These are phyloP conservation scores for Starmerella stigmatis DNA, from an alignment of 805 yeast species.

Conservation along the genomic window DNA sequence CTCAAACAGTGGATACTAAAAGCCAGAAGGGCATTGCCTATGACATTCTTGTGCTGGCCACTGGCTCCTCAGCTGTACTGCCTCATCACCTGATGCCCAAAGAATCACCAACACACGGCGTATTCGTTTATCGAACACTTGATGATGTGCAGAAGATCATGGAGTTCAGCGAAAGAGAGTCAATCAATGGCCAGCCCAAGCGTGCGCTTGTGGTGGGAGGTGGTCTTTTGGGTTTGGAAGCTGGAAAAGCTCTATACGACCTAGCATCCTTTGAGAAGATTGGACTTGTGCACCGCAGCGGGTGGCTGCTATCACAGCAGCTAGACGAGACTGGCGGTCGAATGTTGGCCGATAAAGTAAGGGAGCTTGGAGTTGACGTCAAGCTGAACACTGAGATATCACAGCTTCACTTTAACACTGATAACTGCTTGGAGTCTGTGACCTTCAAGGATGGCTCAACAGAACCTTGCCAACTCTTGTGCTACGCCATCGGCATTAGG, in stretches of 20 bases:
- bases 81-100: constrained; percentile 21
- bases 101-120: constrained; percentile 22
- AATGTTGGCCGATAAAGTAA: constrained; percentile 37
- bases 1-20: constrained; percentile 11
- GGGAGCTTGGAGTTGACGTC: constrained; percentile 43
- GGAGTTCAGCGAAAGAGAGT: constrained; percentile 20
- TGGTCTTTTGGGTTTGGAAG: constrained; percentile 40
- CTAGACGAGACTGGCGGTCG: constrained; percentile 33
- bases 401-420: constrained; percentile 35
- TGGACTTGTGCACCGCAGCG: constrained; percentile 31
- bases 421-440: constrained; percentile 24
- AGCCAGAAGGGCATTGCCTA: constrained; percentile 23
- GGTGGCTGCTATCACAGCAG: constrained; percentile 33
- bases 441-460: constrained; percentile 27
- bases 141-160: constrained; percentile 31
- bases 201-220: constrained; percentile 92
- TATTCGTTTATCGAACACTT: constrained; percentile 32
- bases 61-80: constrained; percentile 31
- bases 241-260: constrained; percentile 33
- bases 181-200: constrained; percentile 50
- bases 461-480: constrained; percentile 31
- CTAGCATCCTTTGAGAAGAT: constrained; percentile 28
- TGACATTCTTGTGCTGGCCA: constrained; percentile 30
- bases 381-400: constrained; percentile 42
- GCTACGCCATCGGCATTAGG: constrained; percentile 33